Conservation (phyloP, 257 asterid species). For the Solanum ahanhuiri region DNA sequence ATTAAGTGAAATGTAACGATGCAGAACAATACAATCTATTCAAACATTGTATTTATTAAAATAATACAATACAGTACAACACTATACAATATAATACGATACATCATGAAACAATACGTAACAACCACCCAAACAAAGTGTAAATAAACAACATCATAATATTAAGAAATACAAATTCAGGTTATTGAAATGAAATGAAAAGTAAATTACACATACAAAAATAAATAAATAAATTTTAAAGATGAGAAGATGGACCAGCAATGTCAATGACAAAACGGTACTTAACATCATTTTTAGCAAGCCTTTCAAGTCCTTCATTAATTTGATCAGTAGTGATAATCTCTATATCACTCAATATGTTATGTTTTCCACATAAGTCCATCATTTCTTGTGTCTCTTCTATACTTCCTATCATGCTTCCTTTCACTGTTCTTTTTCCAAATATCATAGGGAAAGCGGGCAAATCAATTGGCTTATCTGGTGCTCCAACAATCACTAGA, state of each 20-base stretch:
- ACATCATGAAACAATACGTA: background rate
- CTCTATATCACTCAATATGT: conserved; percentile 65
- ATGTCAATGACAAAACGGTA: conserved; percentile 81
- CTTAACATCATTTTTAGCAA: conserved; percentile 70
- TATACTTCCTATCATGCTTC: conserved; percentile 75
- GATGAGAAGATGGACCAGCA: conserved; percentile 16
- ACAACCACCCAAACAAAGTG: background rate
- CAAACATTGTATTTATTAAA: too few relatives aligned
- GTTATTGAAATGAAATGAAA: background rate
- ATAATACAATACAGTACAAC: too few relatives aligned
- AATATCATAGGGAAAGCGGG: conserved; percentile 74
- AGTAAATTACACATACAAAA: background rate
- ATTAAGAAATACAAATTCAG: background rate
- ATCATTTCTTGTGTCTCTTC: conserved; percentile 86
- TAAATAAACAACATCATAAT: background rate
- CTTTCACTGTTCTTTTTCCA: conserved; percentile 82
- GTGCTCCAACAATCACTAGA: conserved; percentile 74
- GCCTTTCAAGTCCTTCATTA: conserved; percentile 54
- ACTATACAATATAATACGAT: too few relatives aligned
- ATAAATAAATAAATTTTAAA: background rate
- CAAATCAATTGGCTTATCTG: conserved; percentile 68
- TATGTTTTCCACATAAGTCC: conserved; percentile 57
- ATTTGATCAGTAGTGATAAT: conserved; percentile 39
- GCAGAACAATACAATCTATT: too few relatives aligned
- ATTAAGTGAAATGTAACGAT: background rate